Conservation (phyloP, 805 yeast genomes). For the Candida methanosorbosa region DNA sequence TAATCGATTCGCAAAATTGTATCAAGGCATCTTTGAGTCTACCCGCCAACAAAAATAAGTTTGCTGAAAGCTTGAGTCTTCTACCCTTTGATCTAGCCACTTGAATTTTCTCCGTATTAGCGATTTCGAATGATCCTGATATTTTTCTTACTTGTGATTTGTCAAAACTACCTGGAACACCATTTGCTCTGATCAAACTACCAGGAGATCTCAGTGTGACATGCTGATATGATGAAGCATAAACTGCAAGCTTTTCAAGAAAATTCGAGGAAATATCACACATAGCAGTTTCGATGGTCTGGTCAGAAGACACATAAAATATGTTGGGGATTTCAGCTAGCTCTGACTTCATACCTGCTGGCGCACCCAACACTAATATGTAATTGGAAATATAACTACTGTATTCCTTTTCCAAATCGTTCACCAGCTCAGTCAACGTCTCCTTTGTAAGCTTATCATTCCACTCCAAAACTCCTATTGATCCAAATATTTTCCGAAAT, state of each 20-base stretch:
- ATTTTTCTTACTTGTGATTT: conserved; percentile 9
- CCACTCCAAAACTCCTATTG: conserved; percentile 36
- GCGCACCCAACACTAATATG: conserved; percentile 45
- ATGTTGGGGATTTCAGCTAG: conserved; percentile 7
- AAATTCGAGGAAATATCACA: conserved; percentile 67
- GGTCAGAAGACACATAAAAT: conserved; percentile 8
- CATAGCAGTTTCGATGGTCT: conserved; percentile 49
- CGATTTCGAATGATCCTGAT: conserved; percentile 21
- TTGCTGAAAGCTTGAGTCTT: conserved; percentile 66
- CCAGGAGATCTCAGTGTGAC: conserved; percentile 82
- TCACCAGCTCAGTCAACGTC: conserved; percentile 20
- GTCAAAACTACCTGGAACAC: conserved; percentile 50
- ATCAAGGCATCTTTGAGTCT: conserved; percentile 60
- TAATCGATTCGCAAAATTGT: conserved; percentile 67
- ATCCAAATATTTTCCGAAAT: conserved; percentile 65
- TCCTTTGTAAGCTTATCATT: conserved; percentile 14
- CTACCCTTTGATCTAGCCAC: conserved; percentile 54
- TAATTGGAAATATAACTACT: conserved; percentile 50
- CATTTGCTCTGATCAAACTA: conserved; percentile 26
- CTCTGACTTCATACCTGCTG: conserved; percentile 10
- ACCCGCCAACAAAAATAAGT: conserved; percentile 75
- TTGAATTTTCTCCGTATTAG: conserved; percentile 25
- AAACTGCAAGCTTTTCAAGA: conserved; percentile 52
- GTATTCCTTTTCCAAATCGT: conserved; percentile 33
- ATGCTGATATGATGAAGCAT: conserved; percentile 67